Conservation (phyloP, 1,284 basidiomycete species). For the Retiboletus fuscus region DNA sequence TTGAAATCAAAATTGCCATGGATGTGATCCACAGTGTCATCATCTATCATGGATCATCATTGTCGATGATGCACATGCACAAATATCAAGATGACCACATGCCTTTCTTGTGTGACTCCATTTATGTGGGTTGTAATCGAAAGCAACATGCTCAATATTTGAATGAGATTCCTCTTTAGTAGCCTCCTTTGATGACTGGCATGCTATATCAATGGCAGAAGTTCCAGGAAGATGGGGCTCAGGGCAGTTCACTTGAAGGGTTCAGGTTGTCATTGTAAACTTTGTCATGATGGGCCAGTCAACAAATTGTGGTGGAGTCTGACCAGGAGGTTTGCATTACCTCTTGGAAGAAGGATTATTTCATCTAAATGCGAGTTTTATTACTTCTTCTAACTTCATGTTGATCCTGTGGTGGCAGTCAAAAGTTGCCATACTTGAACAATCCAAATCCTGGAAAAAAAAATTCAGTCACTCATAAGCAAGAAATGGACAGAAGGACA, state of each 20-base stretch:
- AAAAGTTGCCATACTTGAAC: slow-evolving; percentile 69
- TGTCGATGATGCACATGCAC: not conserved
- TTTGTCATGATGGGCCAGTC: slow-evolving; percentile 9
- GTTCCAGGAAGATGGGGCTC: slow-evolving; percentile 13
- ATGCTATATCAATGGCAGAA: slow-evolving; percentile 16
- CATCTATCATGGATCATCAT: slow-evolving; percentile 53
- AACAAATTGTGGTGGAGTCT: slow-evolving; percentile 15
- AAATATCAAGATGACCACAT: slow-evolving; percentile 38
- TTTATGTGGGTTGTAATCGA: slow-evolving; percentile 80
- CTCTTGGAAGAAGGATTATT: slow-evolving; percentile 28
- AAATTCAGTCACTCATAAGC: slow-evolving; percentile 28
- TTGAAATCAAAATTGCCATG: slow-evolving; percentile 73
- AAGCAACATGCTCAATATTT: slow-evolving; percentile 77
- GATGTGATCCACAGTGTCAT: slow-evolving; percentile 70
- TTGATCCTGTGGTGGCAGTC: slow-evolving; percentile 73
- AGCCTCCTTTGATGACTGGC: slow-evolving; percentile 13
- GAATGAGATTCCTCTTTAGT: slow-evolving; percentile 18
- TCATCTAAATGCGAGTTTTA: slow-evolving; percentile 74
- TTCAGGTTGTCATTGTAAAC: slow-evolving; percentile 14
- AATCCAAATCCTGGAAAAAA: slow-evolving; percentile 49
- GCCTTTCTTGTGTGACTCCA: slow-evolving; percentile 82
- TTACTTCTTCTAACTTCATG: slow-evolving; percentile 78
- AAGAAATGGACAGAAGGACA: slow-evolving; percentile 4
- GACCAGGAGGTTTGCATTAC: slow-evolving; percentile 9
- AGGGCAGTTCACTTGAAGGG: slow-evolving; percentile 1